Evolutionary conservation across 176 grass and related monocot genomes (phyloP), one percentile per base, ranked within the genome.

Genomic region (Elymus sibiricus): DNA sequence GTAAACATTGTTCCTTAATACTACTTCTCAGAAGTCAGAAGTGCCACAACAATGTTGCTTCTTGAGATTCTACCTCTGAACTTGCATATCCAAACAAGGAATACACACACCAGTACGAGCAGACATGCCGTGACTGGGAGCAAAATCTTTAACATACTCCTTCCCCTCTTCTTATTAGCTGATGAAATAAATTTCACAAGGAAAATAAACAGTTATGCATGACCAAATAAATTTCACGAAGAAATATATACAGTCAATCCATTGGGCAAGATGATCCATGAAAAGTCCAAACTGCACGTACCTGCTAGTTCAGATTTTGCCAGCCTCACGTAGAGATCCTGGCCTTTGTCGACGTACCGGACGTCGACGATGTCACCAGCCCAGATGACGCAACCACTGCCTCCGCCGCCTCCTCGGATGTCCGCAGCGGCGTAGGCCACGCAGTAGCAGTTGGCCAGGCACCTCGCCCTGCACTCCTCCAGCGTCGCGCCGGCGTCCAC

Each of bases 371-470:
- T 22, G 46, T 11, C 62, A 35, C 39, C 11, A 4, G 0, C 64
- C 87, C 82, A 89, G 24, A 89, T 89, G 59, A 75, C 63, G 64
- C 58, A 95, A 4, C 86, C 43, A 4, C 19, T 84, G 64, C 80
- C 63, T 13, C 9, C 88, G 11, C 28, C 84, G 1, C 82, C 56
- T 81, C 85, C 87, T 13, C 78, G 5, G 55, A 89, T 85, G 16
- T 85, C 77, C 0, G 82, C 88, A 2, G 82, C 69, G 11, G 94
- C 78, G 34, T 79, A 96, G 39, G 91, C 91, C 24, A 85, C 22
- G 32, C 94, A 96, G 0, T 89, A 96, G 34, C 94, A 96, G 82
- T 93, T 84, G n/a, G 61, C 70, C 5, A 72, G 35, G 44, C 91
- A 96, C 74, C 79, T 56, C 31, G 38, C 85, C 31, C 78, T 80